These are phyloP conservation scores for Helenozyma baotianmanensis DNA, from an alignment of 805 yeast species.

Conservation along the genomic window DNA sequence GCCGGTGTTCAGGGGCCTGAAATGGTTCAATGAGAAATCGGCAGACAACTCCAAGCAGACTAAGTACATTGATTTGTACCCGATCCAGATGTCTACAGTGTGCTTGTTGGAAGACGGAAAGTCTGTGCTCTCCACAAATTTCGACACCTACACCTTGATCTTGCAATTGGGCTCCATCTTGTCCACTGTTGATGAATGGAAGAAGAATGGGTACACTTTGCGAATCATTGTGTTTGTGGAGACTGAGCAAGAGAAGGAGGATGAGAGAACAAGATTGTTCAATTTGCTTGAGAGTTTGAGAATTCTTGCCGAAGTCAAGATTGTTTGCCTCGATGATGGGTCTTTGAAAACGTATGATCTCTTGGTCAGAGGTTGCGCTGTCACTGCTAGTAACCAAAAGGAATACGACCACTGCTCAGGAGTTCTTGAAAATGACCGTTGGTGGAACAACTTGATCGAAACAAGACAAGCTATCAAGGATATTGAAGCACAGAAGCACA, in stretches of 20 bases:
- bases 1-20: constrained; percentile 40
- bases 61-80: constrained; percentile 81
- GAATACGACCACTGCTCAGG: constrained; percentile 44
- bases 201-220: constrained; percentile 56
- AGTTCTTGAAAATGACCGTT: constrained; percentile 57
- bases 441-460: constrained; percentile 76
- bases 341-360: constrained; percentile 61
- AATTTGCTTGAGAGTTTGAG: constrained; percentile 71
- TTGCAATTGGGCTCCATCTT: constrained; percentile 91
- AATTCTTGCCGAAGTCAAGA: constrained; percentile 77
- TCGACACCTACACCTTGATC: constrained; percentile 92
- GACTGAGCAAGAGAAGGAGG: constrained; percentile 58
- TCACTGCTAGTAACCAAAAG: constrained; percentile 21
- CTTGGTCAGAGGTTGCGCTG: constrained; percentile 63
- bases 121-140: constrained; percentile 76
- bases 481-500: constrained; percentile 27
- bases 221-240: constrained; percentile 92
- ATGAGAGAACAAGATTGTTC: constrained; percentile 60
- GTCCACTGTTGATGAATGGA: constrained; percentile 93
- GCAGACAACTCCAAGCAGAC: constrained; percentile 19
- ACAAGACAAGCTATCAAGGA: constrained; percentile 46
- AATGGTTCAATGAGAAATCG: constrained; percentile 9
- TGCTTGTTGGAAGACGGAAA: constrained; percentile 63
- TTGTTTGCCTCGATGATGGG: constrained; percentile 61
- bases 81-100: constrained; percentile 93